These are phyloP conservation scores for Paraconiothyrium sp. DNA, from an alignment of 2,329 filamentous ascomycete genomes.

Conservation along the genomic window DNA sequence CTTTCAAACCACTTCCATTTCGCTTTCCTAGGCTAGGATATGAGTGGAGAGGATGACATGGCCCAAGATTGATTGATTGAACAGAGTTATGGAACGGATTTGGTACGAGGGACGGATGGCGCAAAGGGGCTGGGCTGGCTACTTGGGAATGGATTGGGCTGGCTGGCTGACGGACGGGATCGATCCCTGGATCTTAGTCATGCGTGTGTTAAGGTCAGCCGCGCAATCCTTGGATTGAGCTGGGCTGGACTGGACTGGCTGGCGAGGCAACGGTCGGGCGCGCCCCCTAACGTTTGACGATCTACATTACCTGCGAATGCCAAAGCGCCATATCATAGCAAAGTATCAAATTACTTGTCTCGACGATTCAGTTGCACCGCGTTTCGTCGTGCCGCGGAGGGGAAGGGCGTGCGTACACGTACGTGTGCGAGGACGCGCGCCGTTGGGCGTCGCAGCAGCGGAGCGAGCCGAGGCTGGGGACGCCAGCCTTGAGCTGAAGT, in stretches of 20 bases:
- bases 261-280: not conserved
- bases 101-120: not conserved
- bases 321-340: not conserved
- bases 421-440: constrained; percentile 5
- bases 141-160: not conserved
- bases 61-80: not conserved
- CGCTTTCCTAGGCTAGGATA: not conserved
- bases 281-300: not conserved
- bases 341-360: no score
- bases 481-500: not conserved
- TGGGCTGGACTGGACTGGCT: no score
- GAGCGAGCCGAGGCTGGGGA: constrained; percentile 3
- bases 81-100: not conserved
- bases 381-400: not conserved
- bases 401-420: not conserved
- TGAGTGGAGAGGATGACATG: not conserved
- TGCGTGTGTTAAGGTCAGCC: constrained; percentile 4
- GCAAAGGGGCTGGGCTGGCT: not conserved
- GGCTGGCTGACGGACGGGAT: not conserved
- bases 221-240: not conserved
- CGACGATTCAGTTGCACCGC: not conserved
- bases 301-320: not conserved
- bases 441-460: not conserved
- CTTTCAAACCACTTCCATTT: not conserved
- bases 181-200: not conserved